phyloP scores from a whole-genome alignment of 176 grass and related monocot genomes.

The Oryza longistaminata region DNA sequence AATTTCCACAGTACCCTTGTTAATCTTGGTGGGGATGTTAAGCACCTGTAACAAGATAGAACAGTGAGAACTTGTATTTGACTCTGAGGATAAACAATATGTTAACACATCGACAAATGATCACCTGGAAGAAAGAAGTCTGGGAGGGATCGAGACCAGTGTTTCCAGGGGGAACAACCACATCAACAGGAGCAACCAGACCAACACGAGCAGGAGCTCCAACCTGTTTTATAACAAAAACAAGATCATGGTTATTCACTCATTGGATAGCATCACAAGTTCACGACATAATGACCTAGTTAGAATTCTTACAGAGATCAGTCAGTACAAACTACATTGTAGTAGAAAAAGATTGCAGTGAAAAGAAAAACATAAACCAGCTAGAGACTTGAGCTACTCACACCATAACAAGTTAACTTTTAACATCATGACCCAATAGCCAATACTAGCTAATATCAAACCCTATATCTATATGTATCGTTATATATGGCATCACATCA shows the following conservation, averaged over 20 bases:
- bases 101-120: neutral
- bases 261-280: neutral
- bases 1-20: constrained; percentile 92
- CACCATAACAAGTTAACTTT: neutral
- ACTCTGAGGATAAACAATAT: neutral
- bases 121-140: constrained; percentile 89
- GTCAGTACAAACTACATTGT: neutral
- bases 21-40: constrained; percentile 88
- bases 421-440: neutral
- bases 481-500: neutral
- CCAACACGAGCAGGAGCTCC: constrained; percentile 91
- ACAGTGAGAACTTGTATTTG: neutral
- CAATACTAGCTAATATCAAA: neutral
- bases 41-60: constrained; percentile 57
- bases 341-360: neutral
- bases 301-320: too few species aligned
- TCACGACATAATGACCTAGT: too few species aligned
- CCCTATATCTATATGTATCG: neutral
- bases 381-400: neutral
- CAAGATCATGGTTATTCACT: neutral
- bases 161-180: constrained; percentile 80
- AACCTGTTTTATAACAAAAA: constrained; percentile 46
- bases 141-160: constrained; percentile 88
- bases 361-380: neutral
- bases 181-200: constrained; percentile 78